A percentile compares a stretch with the other conserved stretches of the same genome.
Evolutionary conservation across 257 asterid species (phyloP).

Genomic region (Nicotiana paniculata): DNA sequence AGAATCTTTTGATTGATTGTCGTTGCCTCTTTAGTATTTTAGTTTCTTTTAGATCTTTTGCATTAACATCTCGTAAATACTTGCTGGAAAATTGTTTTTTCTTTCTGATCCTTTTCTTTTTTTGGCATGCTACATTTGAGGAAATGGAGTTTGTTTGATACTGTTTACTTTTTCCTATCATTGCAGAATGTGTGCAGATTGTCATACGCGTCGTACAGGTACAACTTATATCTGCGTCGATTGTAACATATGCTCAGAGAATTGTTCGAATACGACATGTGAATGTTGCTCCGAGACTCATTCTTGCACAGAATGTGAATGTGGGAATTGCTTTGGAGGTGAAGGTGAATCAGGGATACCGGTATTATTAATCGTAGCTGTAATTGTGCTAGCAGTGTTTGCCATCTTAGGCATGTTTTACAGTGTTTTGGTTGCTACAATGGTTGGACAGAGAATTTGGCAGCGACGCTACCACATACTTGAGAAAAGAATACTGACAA

Average conservation of each 20-base stretch:
- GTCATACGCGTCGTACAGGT: slow-evolving; percentile 56
- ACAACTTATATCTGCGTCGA: slow-evolving; percentile 96
- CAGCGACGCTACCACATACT: slow-evolving; percentile 95
- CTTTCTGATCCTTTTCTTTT: background rate
- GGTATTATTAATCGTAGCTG: slow-evolving; percentile 50
- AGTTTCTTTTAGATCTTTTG: background rate
- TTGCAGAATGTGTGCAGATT: slow-evolving; percentile 83
- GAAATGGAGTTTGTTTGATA: background rate
- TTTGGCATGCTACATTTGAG: background rate
- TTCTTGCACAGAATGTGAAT: slow-evolving; percentile 61
- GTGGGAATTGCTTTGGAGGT: slow-evolving; percentile 89
- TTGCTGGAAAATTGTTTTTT: background rate
- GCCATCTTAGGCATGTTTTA: slow-evolving; percentile 82
- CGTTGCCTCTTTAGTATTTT: background rate
- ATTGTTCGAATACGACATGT: slow-evolving; percentile 34
- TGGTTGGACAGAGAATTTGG: slow-evolving; percentile 98
- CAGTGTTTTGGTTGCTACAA: slow-evolving; percentile 85
- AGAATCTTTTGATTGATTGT: background rate
- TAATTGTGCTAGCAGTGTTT: slow-evolving; percentile 70
- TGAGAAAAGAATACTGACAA: slow-evolving; percentile 87
- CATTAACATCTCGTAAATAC: background rate
- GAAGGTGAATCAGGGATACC: slow-evolving; percentile 78
- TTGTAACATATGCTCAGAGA: slow-evolving; percentile 79
- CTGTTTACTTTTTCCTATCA: background rate
- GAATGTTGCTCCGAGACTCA: background rate